phyloP scores from a whole-genome alignment of 2,329 filamentous ascomycete species.

The Bimuria novae-zelandiae region DNA sequence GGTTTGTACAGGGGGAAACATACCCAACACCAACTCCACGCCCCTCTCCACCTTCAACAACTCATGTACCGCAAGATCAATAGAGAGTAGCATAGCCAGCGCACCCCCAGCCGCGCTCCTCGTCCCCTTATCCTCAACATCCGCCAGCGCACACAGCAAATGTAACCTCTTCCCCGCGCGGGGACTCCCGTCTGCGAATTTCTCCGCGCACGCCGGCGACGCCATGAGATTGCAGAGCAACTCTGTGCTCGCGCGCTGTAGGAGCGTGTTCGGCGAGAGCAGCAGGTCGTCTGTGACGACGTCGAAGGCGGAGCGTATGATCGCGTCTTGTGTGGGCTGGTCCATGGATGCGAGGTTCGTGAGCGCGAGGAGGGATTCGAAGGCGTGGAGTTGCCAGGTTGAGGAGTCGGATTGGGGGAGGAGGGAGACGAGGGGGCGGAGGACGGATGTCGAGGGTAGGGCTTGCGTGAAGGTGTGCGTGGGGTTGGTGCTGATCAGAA shows the following conservation, averaged over 20 bases:
- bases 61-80: constrained; percentile 72
- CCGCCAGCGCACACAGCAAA: constrained; percentile 83
- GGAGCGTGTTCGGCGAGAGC: constrained; percentile 72
- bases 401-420: constrained; percentile 64
- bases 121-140: constrained; percentile 80
- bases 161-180: constrained; percentile 74
- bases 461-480: constrained; percentile 80
- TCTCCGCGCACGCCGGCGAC: constrained; percentile 65
- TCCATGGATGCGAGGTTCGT: constrained; percentile 88
- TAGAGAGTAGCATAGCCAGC: constrained; percentile 80
- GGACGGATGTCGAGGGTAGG: constrained; percentile 74
- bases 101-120: constrained; percentile 86
- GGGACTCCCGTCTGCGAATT: constrained; percentile 65
- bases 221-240: constrained; percentile 89
- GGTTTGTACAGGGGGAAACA: too few relatives aligned
- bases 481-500: constrained; percentile 86
- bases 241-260: constrained; percentile 84
- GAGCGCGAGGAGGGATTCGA: constrained; percentile 87
- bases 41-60: constrained; percentile 71
- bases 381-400: constrained; percentile 79
- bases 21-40: constrained; percentile 69
- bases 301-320: constrained; percentile 74
- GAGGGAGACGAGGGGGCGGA: constrained; percentile 78
- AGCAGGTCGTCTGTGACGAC: constrained; percentile 78
- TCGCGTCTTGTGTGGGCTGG: constrained; percentile 64